phyloP scores from a whole-genome alignment of 164 flowering plant genomes.

The Buxus sempervirens region DNA sequence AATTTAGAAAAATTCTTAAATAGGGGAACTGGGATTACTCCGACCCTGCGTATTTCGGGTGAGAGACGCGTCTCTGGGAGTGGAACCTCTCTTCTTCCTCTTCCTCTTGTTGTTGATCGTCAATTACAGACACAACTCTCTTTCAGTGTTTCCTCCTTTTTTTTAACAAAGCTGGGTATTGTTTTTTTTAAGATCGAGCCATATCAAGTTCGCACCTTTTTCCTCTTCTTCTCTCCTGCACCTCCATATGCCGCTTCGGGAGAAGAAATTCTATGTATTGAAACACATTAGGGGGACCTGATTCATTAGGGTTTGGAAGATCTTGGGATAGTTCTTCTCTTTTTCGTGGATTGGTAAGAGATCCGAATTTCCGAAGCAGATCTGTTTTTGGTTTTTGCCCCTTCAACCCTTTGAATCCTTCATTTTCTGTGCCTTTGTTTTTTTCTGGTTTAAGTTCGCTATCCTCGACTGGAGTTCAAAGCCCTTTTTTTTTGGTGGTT shows the following conservation, averaged over 20 bases:
- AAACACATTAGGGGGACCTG: not conserved
- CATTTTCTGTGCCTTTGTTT: not conserved
- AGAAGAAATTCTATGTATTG: not conserved
- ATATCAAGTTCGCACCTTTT: not conserved
- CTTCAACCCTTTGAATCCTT: not conserved
- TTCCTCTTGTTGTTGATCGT: too few species aligned
- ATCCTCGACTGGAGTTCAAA: too few species aligned
- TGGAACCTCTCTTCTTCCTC: too few species aligned
- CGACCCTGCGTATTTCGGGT: too few species aligned
- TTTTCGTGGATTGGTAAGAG: constrained; percentile 11
- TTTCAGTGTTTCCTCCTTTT: too few species aligned
- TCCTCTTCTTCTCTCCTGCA: not conserved
- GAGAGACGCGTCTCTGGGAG: too few species aligned
- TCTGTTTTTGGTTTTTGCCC: not conserved
- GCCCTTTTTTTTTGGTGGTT: not conserved
- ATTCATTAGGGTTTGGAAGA: not conserved
- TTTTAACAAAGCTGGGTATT: not conserved
- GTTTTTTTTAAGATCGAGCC: not conserved
- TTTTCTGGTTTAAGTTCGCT: not conserved
- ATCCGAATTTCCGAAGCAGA: constrained; percentile 1
- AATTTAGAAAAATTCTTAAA: too few species aligned
- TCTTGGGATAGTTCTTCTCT: not conserved
- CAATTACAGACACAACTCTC: too few species aligned
- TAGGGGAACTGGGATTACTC: too few species aligned
- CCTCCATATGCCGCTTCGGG: not conserved